Percentiles rank a stretch among this genome's conserved stretches.
These are phyloP conservation scores for Kodamaea plutei DNA, from an alignment of 1,139 yeast species.

Conservation along the genomic window DNA sequence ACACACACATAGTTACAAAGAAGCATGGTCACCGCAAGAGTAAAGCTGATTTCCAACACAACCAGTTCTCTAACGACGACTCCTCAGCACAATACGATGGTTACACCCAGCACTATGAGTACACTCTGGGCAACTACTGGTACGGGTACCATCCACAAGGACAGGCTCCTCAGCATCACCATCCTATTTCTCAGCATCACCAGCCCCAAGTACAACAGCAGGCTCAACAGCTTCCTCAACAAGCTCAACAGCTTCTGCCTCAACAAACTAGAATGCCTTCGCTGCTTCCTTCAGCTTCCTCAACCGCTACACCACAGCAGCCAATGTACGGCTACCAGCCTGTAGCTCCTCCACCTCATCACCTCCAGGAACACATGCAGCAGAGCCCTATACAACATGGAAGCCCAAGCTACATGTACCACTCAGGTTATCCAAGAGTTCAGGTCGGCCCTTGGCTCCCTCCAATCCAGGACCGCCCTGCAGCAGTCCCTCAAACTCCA, in stretches of 20 bases:
- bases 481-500: slow-evolving; percentile 1
- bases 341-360: too few species aligned
- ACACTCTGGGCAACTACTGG: slow-evolving; percentile 26
- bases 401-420: slow-evolving; percentile 1
- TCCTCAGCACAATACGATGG: slow-evolving; percentile 5
- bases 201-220: slow-evolving; percentile 3
- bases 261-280: too few species aligned
- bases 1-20: slow-evolving; percentile 71
- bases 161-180: slow-evolving; percentile 3
- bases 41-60: slow-evolving; percentile 59
- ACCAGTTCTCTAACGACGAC: slow-evolving; percentile 6
- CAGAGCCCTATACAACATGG: too few species aligned
- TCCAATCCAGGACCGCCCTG: neutral
- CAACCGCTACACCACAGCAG: too few species aligned
- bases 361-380: too few species aligned
- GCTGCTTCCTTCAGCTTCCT: too few species aligned
- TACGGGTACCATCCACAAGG: slow-evolving; percentile 19
- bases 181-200: neutral
- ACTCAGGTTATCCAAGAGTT: slow-evolving; percentile 1
- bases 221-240: slow-evolving; percentile 5
- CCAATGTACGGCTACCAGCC: too few species aligned
- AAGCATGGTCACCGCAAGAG: slow-evolving; percentile 67
- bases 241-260: too few species aligned
- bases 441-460: neutral
- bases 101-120: slow-evolving; percentile 13